Base-by-base conservation (phyloP, 2,329 filamentous ascomycete species). In the Endocalyx cinctus region DNA sequence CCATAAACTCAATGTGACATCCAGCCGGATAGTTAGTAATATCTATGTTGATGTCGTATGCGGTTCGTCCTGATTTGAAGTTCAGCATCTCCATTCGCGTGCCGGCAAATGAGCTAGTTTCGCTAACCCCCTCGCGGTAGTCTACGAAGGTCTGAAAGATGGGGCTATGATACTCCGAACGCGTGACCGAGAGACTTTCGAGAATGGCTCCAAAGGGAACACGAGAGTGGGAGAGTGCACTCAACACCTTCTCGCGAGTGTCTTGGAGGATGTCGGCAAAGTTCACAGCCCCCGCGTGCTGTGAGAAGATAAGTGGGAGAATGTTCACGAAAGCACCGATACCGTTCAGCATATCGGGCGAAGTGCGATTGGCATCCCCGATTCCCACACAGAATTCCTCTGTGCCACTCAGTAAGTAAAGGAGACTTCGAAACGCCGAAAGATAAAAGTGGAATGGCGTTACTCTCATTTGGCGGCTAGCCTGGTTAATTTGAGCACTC, bases 381-480 rank as follows among this genome's bases (percentile, higher is more conserved):
- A 71, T 48, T 11, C 67, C 68, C 32, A 71, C 65, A 29, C 41
- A 51, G 14, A 70, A n/a, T n/a, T 67, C 54, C 0, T 55, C 42
- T 1, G 45, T 29, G 16, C 54, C 50, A 0, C 51, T 38, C 16
- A 60, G 58, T 6, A 49, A 42, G 10, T 51, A 53, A 0, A 71
- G 51, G 11, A 70, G 30, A 0, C 53, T 46, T 13, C 60, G 43
- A 34, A 68, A 58, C 0, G 54, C 51, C 0, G 67, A 57, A 3
- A 74, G 50, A 39, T 66, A 64, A 39, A 73, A 58, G 31, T 74
- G 67, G 41, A 72, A 74, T 0, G 50, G 38, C 1, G 51, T 54
- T 0, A 30, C 36, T 17, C 39, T 13, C 2, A 35, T 29, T 2
- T 37, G 28, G 26, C 44, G 44, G 19, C 47, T 47, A 1, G 42